These are phyloP conservation scores for Hymenoscyphus albidus DNA, from an alignment of 2,329 filamentous ascomycete genomes.

Conservation along the genomic window DNA sequence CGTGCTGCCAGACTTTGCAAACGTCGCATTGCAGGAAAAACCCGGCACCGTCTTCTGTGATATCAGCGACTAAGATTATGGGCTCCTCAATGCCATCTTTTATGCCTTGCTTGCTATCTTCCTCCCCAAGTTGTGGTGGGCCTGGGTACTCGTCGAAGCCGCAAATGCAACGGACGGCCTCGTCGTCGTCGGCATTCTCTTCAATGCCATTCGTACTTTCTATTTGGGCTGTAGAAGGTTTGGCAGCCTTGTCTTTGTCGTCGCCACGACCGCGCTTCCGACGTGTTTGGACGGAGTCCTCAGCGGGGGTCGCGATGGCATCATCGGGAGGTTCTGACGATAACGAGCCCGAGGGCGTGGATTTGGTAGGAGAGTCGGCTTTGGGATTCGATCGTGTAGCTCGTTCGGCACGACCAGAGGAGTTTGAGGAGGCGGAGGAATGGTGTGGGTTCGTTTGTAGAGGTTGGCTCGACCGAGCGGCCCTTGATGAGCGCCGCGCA, in stretches of 20 bases:
- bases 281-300: conserved; percentile 68
- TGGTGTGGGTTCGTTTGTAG: conserved; percentile 66
- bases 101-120: conserved; percentile 47
- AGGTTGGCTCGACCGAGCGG: conserved; percentile 76
- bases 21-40: conserved; percentile 98
- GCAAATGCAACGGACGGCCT: conserved; percentile 93
- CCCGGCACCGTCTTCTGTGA: conserved; percentile 76
- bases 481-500: conserved; percentile 83
- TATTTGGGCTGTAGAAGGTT: conserved; percentile 48
- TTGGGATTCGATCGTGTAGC: conserved; percentile 69
- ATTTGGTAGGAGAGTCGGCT: conserved; percentile 69
- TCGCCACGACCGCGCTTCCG: conserved; percentile 67
- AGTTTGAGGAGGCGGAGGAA: conserved; percentile 73
- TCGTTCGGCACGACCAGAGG: conserved; percentile 72
- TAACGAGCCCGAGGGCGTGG: conserved; percentile 67
- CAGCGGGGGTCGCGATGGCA: conserved; percentile 43
- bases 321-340: conserved; percentile 68
- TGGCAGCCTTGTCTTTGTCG: conserved; percentile 30
- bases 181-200: conserved; percentile 76
- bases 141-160: conserved; percentile 94
- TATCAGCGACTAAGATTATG: conserved; percentile 51
- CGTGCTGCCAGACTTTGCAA: conserved; percentile 98
- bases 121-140: conserved; percentile 57
- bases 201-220: conserved; percentile 56
- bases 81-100: conserved; percentile 56